These are phyloP conservation scores for Aureobasidium namibiae DNA, from an alignment of 2,329 filamentous ascomycete genomes.

Conservation along the genomic window DNA sequence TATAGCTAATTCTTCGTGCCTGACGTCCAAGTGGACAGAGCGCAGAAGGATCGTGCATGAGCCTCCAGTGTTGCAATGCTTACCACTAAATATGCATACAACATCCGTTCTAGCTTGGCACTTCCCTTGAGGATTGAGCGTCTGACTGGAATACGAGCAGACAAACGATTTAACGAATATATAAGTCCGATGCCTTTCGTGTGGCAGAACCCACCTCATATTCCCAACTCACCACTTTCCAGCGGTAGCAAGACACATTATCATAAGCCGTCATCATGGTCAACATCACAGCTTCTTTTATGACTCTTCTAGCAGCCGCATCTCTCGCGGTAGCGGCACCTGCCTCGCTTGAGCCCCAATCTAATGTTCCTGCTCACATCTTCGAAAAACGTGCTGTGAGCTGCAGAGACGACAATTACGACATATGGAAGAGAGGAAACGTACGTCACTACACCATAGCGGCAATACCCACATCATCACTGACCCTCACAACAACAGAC, in stretches of 20 bases:
- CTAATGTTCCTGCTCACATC: background rate
- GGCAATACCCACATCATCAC: background rate
- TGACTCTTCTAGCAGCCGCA: background rate
- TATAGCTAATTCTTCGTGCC: background rate
- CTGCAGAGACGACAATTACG: background rate
- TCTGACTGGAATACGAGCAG: background rate
- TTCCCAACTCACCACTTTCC: background rate
- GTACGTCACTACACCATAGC: background rate
- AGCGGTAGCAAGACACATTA: too few relatives aligned
- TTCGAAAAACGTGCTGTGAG: background rate
- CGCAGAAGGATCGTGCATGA: background rate
- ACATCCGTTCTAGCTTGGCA: background rate
- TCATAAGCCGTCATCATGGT: background rate
- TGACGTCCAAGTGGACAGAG: background rate
- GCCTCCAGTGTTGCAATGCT: background rate
- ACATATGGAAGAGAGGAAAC: background rate
- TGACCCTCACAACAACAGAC: background rate
- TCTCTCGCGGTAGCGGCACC: background rate
- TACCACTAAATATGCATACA: background rate
- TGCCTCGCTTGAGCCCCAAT: background rate
- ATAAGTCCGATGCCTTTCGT: background rate
- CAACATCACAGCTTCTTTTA: background rate
- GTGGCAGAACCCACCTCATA: background rate
- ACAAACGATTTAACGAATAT: background rate
- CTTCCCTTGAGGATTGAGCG: background rate